phyloP scores from a whole-genome alignment of 352 stramenopile species.

The Aphanomyces euteiches region DNA sequence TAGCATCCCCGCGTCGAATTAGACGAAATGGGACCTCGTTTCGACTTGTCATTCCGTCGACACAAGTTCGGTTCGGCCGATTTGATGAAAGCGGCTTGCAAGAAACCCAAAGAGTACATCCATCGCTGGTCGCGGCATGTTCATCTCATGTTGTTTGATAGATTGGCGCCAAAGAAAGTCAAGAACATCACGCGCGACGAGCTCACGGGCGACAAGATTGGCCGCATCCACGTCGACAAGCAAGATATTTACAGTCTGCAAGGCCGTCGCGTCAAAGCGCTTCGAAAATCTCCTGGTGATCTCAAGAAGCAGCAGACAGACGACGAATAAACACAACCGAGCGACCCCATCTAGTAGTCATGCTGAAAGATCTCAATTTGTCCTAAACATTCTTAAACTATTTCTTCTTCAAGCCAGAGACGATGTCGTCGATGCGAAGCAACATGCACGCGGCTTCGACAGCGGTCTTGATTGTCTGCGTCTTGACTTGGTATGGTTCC shows the following conservation, averaged over 20 bases:
- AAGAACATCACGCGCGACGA: conserved; percentile 98
- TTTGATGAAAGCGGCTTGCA: conserved; percentile 93
- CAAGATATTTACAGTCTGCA: conserved; percentile 97
- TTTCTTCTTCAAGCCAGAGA: conserved; percentile 97
- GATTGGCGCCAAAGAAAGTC: conserved; percentile 91
- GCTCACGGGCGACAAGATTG: conserved; percentile 97
- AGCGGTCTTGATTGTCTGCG: conserved; percentile 99
- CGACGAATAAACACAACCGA: conserved; percentile 29
- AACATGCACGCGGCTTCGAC: conserved; percentile 98
- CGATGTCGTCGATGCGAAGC: conserved; percentile 99
- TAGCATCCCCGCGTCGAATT: conserved; percentile 79
- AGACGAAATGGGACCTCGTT: conserved; percentile 87
- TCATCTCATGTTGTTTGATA: conserved; percentile 35
- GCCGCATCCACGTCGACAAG: conserved; percentile 96
- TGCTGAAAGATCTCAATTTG: background rate
- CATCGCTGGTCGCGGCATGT: conserved; percentile 1
- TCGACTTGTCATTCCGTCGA: conserved; percentile 89
- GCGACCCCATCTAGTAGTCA: background rate
- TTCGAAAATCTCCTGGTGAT: conserved; percentile 80
- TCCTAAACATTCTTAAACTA: background rate
- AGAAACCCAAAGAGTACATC: conserved; percentile 86
- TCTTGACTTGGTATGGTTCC: conserved; percentile 99
- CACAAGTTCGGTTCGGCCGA: conserved; percentile 94
- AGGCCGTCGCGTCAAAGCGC: conserved; percentile 92
- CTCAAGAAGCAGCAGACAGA: conserved; percentile 53